Percentiles rank a stretch among this genome's conserved stretches.
Conservation (phyloP, 2,329 filamentous ascomycete genomes). For the Penicillium sp. region DNA sequence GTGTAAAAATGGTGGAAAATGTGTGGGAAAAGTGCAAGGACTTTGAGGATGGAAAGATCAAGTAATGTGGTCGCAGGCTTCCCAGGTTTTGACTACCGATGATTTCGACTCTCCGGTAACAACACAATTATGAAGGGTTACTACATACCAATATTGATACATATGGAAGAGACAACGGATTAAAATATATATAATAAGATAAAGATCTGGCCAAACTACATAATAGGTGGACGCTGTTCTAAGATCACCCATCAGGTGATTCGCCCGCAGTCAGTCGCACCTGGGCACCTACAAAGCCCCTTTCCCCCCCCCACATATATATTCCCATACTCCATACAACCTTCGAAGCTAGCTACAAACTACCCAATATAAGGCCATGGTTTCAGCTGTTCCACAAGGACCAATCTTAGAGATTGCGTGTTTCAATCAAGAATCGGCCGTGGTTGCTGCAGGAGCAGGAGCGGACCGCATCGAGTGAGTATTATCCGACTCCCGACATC, state of each 20-base stretch:
- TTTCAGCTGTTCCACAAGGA: no score
- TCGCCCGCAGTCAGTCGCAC: no score
- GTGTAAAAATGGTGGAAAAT: neutral
- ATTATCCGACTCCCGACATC: no score
- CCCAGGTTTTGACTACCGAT: neutral
- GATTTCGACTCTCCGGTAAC: neutral
- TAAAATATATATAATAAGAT: neutral
- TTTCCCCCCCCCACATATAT: no score
- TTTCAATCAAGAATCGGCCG: slow-evolving; percentile 47
- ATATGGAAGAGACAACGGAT: neutral
- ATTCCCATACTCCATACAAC: neutral
- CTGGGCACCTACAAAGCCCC: neutral
- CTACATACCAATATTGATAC: neutral
- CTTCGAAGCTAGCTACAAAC: neutral
- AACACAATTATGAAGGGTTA: neutral
- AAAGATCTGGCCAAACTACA: neutral
- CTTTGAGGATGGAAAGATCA: slow-evolving; percentile 8
- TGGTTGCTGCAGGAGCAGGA: slow-evolving; percentile 42
- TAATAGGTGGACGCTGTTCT: neutral
- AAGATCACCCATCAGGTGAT: neutral
- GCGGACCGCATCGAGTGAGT: slow-evolving; percentile 52
- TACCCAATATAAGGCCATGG: neutral
- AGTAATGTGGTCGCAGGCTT: slow-evolving; percentile 7
- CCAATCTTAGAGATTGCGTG: slow-evolving; percentile 47
- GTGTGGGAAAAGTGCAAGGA: neutral